Evolutionary conservation across 2,329 filamentous ascomycete species (phyloP).

Genomic region (Colletotrichum paranaense): DNA sequence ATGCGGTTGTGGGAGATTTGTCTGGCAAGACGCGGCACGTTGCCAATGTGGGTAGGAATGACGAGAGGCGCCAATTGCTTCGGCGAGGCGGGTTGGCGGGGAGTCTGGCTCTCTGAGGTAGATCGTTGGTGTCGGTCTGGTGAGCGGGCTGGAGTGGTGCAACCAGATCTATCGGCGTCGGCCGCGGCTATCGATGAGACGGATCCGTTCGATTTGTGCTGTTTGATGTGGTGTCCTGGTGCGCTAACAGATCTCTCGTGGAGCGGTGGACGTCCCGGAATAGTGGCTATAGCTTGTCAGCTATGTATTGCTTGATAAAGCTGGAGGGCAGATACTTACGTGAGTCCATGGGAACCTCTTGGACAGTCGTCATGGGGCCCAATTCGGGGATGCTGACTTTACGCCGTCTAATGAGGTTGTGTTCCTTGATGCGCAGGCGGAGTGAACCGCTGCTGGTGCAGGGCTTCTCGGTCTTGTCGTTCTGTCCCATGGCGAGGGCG

Average conservation of each 20-base stretch:
- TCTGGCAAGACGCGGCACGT: slow-evolving; percentile 37
- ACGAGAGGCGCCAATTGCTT: slow-evolving; percentile 67
- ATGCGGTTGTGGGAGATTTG: slow-evolving; percentile 58
- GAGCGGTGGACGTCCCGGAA: slow-evolving; percentile 72
- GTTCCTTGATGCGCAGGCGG: slow-evolving; percentile 67
- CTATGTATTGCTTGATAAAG: background rate
- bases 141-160: slow-evolving; percentile 8
- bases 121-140: slow-evolving; percentile 35
- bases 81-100: slow-evolving; percentile 56
- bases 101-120: slow-evolving; percentile 29
- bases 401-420: slow-evolving; percentile 66
- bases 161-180: background rate
- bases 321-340: slow-evolving; percentile 60
- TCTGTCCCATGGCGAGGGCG: slow-evolving; percentile 54
- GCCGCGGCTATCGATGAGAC: slow-evolving; percentile 44
- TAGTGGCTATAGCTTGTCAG: slow-evolving; percentile 64
- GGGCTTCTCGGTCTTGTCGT: slow-evolving; percentile 54
- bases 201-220: slow-evolving; percentile 54
- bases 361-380: slow-evolving; percentile 76
- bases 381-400: slow-evolving; percentile 74
- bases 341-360: slow-evolving; percentile 76
- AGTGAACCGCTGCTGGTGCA: slow-evolving; percentile 52
- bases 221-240: slow-evolving; percentile 63
- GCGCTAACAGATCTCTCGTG: slow-evolving; percentile 74
- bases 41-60: slow-evolving; percentile 53